Evolutionary conservation across 179 eudicot genomes (phyloP).

Genomic region (Spergularia azorica): DNA sequence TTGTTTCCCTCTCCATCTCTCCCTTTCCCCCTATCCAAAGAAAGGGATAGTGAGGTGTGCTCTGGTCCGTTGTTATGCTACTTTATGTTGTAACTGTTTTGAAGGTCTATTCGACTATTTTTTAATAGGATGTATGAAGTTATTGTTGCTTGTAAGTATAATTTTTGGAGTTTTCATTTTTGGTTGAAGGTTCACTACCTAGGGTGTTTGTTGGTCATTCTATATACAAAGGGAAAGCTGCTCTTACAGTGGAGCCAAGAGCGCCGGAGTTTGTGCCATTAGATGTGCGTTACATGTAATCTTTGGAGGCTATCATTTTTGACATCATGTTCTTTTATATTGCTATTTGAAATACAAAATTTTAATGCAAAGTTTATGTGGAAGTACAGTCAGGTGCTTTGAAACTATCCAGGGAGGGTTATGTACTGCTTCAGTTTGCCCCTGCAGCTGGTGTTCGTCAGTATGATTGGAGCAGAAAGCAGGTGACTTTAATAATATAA

Average conservation of each 20-base stretch:
- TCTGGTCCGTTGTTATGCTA: slow-evolving; percentile 13
- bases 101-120: background rate
- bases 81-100: background rate
- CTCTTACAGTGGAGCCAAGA: slow-evolving; percentile 77
- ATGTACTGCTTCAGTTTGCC: slow-evolving; percentile 85
- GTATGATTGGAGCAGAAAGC: slow-evolving; percentile 91
- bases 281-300: slow-evolving; percentile 50
- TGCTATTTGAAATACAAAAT: background rate
- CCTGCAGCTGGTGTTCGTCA: slow-evolving; percentile 90
- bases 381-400: slow-evolving; percentile 78
- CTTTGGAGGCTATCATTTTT: slow-evolving; percentile 6
- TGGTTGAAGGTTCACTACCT: slow-evolving; percentile 44
- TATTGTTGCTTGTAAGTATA: background rate
- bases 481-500: slow-evolving; percentile 41
- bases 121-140: background rate
- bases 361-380: slow-evolving; percentile 12
- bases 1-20: background rate
- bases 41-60: background rate
- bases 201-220: slow-evolving; percentile 80
- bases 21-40: background rate
- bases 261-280: slow-evolving; percentile 75
- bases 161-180: slow-evolving; percentile 17
- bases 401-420: slow-evolving; percentile 80
- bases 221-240: slow-evolving; percentile 94
- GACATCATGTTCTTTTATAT: background rate